These are phyloP conservation scores for Saposhnikovia divaricata DNA, from an alignment of 129 eudicot genomes.

Conservation along the genomic window DNA sequence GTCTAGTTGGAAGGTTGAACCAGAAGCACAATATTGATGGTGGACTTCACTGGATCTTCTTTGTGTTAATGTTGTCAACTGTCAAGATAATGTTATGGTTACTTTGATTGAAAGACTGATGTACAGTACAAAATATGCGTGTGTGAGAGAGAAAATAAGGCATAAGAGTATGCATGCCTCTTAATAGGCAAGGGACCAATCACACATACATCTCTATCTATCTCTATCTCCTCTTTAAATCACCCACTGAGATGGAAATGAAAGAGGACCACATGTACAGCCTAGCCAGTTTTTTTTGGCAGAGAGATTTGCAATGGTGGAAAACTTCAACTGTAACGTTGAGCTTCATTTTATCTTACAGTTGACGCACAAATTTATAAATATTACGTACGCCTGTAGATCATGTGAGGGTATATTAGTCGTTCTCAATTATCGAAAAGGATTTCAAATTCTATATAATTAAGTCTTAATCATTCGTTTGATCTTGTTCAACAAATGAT, in stretches of 20 bases:
- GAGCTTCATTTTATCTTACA: background rate
- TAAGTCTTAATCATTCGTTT: background rate
- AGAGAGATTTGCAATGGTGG: conserved; percentile 11
- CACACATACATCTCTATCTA: background rate
- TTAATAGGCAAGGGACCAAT: conserved; percentile 30
- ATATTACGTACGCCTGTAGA: background rate
- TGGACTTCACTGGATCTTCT: background rate
- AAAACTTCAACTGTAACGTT: conserved; percentile 7
- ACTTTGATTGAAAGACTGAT: background rate
- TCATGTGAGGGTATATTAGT: background rate
- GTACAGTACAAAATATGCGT: background rate
- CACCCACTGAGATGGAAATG: conserved; percentile 11
- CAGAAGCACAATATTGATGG: background rate
- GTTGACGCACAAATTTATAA: background rate
- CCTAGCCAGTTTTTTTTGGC: conserved; percentile 1
- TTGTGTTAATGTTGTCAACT: background rate
- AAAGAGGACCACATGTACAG: conserved; percentile 21
- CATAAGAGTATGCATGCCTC: background rate
- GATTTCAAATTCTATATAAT: background rate
- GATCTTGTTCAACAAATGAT: background rate
- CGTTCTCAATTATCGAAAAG: background rate
- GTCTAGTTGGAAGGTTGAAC: background rate
- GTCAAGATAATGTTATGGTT: background rate
- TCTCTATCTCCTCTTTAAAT: conserved; percentile 4
- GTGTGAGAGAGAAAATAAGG: background rate